Conservation (phyloP, 768 basidiomycete genomes). For the Boletus sensibilis region DNA sequence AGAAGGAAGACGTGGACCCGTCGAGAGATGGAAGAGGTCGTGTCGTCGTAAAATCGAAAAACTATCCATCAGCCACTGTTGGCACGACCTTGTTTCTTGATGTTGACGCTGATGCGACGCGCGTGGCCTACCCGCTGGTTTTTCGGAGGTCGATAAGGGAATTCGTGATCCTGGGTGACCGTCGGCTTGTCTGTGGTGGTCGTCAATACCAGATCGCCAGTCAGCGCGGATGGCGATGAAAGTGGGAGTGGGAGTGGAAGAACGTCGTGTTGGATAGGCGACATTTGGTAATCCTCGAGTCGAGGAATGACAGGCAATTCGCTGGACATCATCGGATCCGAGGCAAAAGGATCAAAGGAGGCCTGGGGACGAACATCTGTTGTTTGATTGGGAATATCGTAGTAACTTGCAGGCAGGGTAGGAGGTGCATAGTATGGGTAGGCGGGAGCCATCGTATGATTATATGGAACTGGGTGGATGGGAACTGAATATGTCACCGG, state of each 20-base stretch:
- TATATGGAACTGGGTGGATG: conserved; percentile 5
- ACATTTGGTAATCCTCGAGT: conserved; percentile 4
- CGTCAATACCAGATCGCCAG: not conserved
- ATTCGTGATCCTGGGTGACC: conserved; percentile 16
- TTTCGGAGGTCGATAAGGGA: conserved; percentile 35
- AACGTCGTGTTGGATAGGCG: not conserved
- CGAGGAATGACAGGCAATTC: conserved; percentile 15
- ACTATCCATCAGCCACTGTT: conserved; percentile 9
- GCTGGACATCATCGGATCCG: conserved; percentile 9
- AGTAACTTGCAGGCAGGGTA: not conserved
- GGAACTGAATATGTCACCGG: conserved; percentile 8
- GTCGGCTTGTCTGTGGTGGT: not conserved
- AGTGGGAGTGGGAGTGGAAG: not conserved
- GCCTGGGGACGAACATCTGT: not conserved
- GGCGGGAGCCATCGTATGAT: conserved; percentile 1
- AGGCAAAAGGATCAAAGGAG: conserved; percentile 24
- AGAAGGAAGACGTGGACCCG: not conserved
- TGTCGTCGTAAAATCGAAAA: not conserved
- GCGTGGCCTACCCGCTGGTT: conserved; percentile 38
- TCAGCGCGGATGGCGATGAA: not conserved
- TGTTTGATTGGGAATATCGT: conserved; percentile 1
- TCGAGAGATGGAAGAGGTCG: not conserved
- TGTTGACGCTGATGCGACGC: conserved; percentile 38
- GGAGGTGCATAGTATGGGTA: conserved; percentile 14
- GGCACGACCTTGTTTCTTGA: conserved; percentile 28